Conservation (phyloP, 345 rosid genomes). For the Erucastrum elatum region DNA sequence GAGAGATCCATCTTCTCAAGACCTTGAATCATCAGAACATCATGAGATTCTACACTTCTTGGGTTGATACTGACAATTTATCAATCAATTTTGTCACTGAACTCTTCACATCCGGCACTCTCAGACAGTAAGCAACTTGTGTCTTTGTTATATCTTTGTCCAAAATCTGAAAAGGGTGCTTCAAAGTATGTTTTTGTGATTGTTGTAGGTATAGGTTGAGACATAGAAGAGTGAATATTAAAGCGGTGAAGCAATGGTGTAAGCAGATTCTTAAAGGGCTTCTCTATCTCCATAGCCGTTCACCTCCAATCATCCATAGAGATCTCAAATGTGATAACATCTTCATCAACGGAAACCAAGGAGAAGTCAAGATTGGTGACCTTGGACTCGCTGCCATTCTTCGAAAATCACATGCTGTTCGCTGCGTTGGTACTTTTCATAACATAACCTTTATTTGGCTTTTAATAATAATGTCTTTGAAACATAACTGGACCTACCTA, state of each 20-base stretch:
- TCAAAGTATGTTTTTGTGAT: slow-evolving; percentile 19
- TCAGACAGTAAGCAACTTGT: slow-evolving; percentile 61
- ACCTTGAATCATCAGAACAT: slow-evolving; percentile 88
- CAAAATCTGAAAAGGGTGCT: slow-evolving; percentile 7
- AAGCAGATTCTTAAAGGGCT: slow-evolving; percentile 85
- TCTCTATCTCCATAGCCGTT: slow-evolving; percentile 77
- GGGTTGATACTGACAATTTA: slow-evolving; percentile 84
- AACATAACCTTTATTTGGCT: slow-evolving; percentile 13
- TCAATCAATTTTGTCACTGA: slow-evolving; percentile 96
- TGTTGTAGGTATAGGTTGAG: slow-evolving; percentile 67
- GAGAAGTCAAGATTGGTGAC: slow-evolving; percentile 97
- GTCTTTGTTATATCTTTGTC: background rate
- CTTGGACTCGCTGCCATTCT: slow-evolving; percentile 96
- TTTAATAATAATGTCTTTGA: background rate
- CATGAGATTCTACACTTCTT: slow-evolving; percentile 89
- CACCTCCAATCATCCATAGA: slow-evolving; percentile 94
- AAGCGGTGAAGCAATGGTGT: slow-evolving; percentile 97
- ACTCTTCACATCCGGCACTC: slow-evolving; percentile 95
- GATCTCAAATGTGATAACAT: slow-evolving; percentile 99
- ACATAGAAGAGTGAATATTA: slow-evolving; percentile 81
- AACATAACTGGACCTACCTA: slow-evolving; percentile 22
- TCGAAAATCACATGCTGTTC: slow-evolving; percentile 84
- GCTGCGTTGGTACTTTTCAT: slow-evolving; percentile 76
- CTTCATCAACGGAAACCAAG: slow-evolving; percentile 96
- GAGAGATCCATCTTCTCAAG: slow-evolving; percentile 94